Percentiles rank a stretch among this genome's conserved stretches.
Conservation (phyloP, 2,329 filamentous ascomycete genomes). For the Penicillium sp. region DNA sequence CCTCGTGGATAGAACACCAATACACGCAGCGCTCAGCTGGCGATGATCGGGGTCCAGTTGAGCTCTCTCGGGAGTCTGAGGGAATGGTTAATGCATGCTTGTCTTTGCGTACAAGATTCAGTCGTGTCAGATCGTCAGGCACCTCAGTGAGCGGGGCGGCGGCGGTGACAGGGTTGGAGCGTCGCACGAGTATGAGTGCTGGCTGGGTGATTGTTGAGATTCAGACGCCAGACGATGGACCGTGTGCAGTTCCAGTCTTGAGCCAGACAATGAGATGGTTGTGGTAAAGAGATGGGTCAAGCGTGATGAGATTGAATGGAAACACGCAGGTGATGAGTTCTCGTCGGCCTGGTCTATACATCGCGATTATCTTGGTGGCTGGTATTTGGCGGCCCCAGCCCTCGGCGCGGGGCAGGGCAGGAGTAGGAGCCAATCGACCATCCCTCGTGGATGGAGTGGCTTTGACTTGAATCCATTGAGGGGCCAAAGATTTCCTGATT, state of each 20-base stretch:
- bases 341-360: slow-evolving; percentile 13
- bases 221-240: too few relatives aligned
- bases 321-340: slow-evolving; percentile 3
- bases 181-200: slow-evolving; percentile 1
- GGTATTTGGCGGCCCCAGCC: slow-evolving; percentile 21
- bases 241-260: too few relatives aligned
- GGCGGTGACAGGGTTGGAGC: slow-evolving; percentile 4
- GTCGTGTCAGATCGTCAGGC: slow-evolving; percentile 4
- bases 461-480: neutral
- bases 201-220: neutral
- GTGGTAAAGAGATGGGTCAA: neutral
- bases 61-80: too few relatives aligned
- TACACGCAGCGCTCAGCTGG: too few relatives aligned
- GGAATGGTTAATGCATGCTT: neutral
- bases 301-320: neutral
- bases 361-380: slow-evolving; percentile 24
- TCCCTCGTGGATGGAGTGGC: neutral
- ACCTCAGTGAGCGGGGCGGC: slow-evolving; percentile 1
- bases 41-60: too few relatives aligned
- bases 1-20: too few relatives aligned
- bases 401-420: slow-evolving; percentile 16
- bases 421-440: neutral
- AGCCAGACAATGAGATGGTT: neutral
- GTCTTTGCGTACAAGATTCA: slow-evolving; percentile 8
- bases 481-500: neutral